phyloP scores from a whole-genome alignment of 495 filamentous ascomycete species.

The Podospora comata region DNA sequence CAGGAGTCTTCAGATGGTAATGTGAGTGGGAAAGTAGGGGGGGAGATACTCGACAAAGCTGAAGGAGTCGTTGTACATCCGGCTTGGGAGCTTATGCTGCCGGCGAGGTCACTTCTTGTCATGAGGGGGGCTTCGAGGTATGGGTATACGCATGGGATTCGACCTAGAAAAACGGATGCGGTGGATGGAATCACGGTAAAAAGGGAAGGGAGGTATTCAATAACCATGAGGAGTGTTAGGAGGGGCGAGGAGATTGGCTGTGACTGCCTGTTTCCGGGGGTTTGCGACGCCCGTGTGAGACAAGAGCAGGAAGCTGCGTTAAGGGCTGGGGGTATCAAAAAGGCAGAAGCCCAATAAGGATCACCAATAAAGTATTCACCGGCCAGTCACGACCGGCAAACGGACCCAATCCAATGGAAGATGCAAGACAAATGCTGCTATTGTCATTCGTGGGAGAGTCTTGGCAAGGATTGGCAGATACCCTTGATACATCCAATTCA shows the following conservation, averaged over 20 bases:
- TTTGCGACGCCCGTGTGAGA: slow-evolving; percentile 32
- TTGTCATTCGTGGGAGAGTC: too few relatives aligned
- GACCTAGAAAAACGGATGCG: slow-evolving; percentile 32
- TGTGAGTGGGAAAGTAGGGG: not conserved
- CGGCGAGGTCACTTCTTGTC: slow-evolving; percentile 29
- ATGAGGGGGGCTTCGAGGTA: slow-evolving; percentile 33
- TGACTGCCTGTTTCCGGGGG: slow-evolving; percentile 29
- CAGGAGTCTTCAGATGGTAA: not conserved
- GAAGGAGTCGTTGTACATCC: not conserved
- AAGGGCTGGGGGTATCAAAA: not conserved
- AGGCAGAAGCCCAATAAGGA: not conserved
- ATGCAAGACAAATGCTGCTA: too few relatives aligned
- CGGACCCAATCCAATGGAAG: too few relatives aligned
- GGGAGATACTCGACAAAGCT: not conserved
- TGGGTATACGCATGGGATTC: slow-evolving; percentile 33
- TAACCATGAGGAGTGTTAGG: slow-evolving; percentile 31
- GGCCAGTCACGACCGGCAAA: too few relatives aligned
- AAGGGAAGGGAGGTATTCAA: slow-evolving; percentile 30
- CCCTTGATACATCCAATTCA: too few relatives aligned
- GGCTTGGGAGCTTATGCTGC: slow-evolving; percentile 30
- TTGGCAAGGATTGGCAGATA: too few relatives aligned
- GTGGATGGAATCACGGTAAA: slow-evolving; percentile 22
- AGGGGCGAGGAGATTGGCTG: slow-evolving; percentile 26
- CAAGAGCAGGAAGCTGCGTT: slow-evolving; percentile 20
- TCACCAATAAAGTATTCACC: too few relatives aligned